Evolutionary conservation across 305 asterid genomes (phyloP), one percentile per base, ranked within the genome.

Genomic region (Salvia sclarea): DNA sequence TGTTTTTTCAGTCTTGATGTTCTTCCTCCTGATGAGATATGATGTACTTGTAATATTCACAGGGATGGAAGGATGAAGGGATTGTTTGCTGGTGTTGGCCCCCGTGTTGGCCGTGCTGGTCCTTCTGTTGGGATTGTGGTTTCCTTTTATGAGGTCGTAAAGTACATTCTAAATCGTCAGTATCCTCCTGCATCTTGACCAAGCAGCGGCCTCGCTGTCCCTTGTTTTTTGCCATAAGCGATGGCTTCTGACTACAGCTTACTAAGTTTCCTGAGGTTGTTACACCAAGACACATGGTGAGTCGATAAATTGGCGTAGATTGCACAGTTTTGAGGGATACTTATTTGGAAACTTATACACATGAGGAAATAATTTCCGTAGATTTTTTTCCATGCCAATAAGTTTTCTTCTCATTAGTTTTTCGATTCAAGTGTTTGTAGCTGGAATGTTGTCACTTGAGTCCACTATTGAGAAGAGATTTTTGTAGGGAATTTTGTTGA

Each of bases 91-190:
- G 99, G 99, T 17, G 97, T 86, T 8, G 97, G 97, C 1, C 99
- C 99, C 17, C 96, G 99, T 65, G 93, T 91, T 61, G 96, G 85
- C 61, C 97, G 98, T 14, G 96, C 98, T 14, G 99, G 99, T 40
- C 99, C 99, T 60, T 91, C 99, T 0, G 97, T 94, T 8, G 99
- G 96, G 73, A 91, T 94, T 18, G 97, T 94, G 57, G 75, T 94
- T 73, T 94, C 99, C 2, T 94, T 94, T 68, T 91, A 94, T 44
- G 99, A 94, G 79, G 95, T 94, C 6, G 95, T 89, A 49, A 94
- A 94, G 76, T 77, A 87, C 64, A 52, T 75, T 22, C 75, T 94
- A 14, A 88, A 82, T 74, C 84, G 76, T 55, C 87, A 77, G 25
- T 79, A 86, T 56, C 78, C 78, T 56, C 78, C 78, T 44, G 72